These are phyloP conservation scores for Paramecium sexaurelia DNA, from an alignment of 73 alveolate species.

Conservation along the genomic window DNA sequence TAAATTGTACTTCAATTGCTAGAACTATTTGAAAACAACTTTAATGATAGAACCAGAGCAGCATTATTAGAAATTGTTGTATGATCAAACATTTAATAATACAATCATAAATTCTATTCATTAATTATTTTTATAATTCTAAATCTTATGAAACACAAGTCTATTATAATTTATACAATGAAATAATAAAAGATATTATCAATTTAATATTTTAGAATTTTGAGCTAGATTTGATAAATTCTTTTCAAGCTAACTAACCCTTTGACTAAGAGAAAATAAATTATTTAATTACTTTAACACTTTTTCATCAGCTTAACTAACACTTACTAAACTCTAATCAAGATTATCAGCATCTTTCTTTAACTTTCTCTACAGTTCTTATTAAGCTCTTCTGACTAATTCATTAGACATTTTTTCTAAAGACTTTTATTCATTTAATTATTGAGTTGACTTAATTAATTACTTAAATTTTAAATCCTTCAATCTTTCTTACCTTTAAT, in stretches of 20 bases:
- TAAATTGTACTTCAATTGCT: background rate
- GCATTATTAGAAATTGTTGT: conserved; percentile 18
- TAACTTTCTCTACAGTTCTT: conserved; percentile 11
- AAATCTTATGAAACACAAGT: background rate
- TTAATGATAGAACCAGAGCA: conserved; percentile 46
- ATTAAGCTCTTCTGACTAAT: background rate
- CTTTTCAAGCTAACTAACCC: background rate
- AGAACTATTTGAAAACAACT: conserved; percentile 39
- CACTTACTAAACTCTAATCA: background rate
- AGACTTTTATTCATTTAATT: background rate
- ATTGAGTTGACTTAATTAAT: background rate
- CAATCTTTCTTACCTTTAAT: conserved; percentile 39
- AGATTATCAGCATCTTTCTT: background rate
- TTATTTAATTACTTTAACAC: background rate
- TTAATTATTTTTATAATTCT: too few relatives aligned
- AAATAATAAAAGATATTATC: background rate
- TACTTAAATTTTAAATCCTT: conserved; percentile 17
- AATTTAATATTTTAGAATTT: background rate
- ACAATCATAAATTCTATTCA: background rate
- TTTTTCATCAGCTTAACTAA: conserved; percentile 25
- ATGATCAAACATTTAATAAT: background rate
- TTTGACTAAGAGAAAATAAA: background rate
- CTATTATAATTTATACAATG: background rate
- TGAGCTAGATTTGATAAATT: background rate
- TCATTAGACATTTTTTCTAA: conserved; percentile 32